These are phyloP conservation scores for Dothiorella sarmentorum DNA, from an alignment of 2,329 filamentous ascomycete species.

Conservation along the genomic window DNA sequence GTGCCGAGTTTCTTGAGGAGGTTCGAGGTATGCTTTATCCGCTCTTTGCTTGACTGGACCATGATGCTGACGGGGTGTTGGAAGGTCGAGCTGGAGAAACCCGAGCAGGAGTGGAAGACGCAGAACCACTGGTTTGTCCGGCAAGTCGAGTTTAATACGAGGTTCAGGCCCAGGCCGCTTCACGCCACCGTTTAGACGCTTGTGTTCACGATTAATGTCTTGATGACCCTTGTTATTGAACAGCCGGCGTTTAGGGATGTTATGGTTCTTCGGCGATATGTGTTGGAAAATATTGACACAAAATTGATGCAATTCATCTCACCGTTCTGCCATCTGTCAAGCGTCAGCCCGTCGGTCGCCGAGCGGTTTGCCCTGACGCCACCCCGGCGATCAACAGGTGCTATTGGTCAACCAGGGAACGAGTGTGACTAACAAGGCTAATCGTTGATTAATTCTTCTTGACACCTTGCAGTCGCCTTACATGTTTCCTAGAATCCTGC, in stretches of 20 bases:
- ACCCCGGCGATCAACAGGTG: no score
- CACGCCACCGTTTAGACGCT: conserved; percentile 7
- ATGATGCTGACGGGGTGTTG: conserved; percentile 12
- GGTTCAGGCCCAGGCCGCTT: conserved; percentile 33
- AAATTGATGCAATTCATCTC: neutral
- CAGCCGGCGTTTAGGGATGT: neutral
- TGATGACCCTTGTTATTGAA: neutral
- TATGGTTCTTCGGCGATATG: no score
- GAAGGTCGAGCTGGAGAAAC: conserved; percentile 41
- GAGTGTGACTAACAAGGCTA: no score
- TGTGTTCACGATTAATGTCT: neutral
- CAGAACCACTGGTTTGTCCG: conserved; percentile 55
- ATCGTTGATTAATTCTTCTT: no score
- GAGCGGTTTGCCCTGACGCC: no score
- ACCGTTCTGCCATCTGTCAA: no score
- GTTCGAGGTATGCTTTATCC: conserved; percentile 52
- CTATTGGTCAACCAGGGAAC: no score
- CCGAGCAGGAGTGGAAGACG: conserved; percentile 43
- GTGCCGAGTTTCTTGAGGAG: conserved; percentile 58
- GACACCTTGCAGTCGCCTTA: no score
- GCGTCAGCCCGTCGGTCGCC: no score
- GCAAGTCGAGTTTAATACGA: conserved; percentile 44
- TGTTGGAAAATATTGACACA: neutral
- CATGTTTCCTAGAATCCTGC: no score
- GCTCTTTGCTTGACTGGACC: neutral